Base-by-base conservation (phyloP, 768 basidiomycete species). In the Xerocomellus intermedius region DNA sequence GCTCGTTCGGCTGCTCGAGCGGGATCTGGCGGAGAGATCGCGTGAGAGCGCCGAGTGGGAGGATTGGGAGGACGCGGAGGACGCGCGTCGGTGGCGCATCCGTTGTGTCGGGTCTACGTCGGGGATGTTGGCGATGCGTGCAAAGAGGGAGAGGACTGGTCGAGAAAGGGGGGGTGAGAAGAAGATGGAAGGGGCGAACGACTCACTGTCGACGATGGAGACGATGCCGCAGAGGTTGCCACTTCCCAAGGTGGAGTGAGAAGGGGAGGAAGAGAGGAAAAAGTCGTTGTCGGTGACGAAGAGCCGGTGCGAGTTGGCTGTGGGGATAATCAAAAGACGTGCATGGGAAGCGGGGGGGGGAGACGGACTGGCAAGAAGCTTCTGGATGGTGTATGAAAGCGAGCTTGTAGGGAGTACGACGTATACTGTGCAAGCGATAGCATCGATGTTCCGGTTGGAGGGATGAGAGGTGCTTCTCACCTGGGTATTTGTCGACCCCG, bases 161-260 rank as follows among this genome's bases (percentile, higher is more conserved):
- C 41, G 48, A 48, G 42, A 38, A 30, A 14, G 24, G 13, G 28
- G 44, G n/a, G 24, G 48, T 42, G 22, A 32, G 16, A 22, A n/a
- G 22, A 16, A 45, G 22, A 33, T 13, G 35, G 7, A 35, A 28
- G 10, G 19, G 28, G 4, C 42, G 35, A 14, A 21, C 14, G 5
- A 75, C 84, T 55, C 63, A 92, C 91, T 84, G 65, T 93, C 91
- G 22, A 90, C 88, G 55, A 88, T 80, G 14, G 91, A 91, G 10
- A 91, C 86, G n/a, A 93, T 80, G 14, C 91, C 91, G 8, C 79
- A 83, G 8, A 89, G 75, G 41, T 79, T 78, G 6, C 79, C 68
- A 54, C 52, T 72, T 63, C 41, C 80, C 1, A 22, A 0, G 32
- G 43, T 67, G 22, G 79, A 70, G 52, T 76, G 58, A 10, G 79